These are phyloP conservation scores for Globisporangium apiculatum DNA, from an alignment of 352 stramenopile species.

Conservation along the genomic window DNA sequence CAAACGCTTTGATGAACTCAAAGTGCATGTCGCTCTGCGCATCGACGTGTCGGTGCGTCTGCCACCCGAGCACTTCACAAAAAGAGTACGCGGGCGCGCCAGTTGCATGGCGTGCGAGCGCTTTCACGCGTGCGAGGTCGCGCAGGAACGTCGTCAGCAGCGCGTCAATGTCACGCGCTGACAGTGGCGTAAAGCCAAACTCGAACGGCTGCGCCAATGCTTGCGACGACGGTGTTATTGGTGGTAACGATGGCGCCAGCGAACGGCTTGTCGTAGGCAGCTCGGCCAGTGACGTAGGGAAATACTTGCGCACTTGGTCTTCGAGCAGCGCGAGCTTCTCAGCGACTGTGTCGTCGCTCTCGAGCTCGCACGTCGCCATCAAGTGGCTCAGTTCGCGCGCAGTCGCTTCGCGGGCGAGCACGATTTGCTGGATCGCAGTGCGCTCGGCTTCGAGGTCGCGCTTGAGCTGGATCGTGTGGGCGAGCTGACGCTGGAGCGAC, in stretches of 20 bases:
- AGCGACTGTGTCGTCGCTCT: too few species aligned
- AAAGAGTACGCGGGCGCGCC: neutral
- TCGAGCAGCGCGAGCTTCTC: too few species aligned
- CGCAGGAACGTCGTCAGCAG: slow-evolving; percentile 15
- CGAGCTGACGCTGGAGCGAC: neutral
- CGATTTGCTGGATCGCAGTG: neutral
- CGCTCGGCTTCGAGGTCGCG: too few species aligned
- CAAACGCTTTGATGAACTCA: slow-evolving; percentile 27
- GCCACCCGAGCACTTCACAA: slow-evolving; percentile 31
- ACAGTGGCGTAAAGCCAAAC: slow-evolving; percentile 17
- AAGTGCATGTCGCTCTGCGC: slow-evolving; percentile 29
- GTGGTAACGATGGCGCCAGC: too few species aligned
- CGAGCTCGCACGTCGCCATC: too few species aligned
- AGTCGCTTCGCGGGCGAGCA: too few species aligned
- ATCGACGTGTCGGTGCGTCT: slow-evolving; percentile 26
- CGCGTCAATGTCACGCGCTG: slow-evolving; percentile 2
- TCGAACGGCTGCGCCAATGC: slow-evolving; percentile 9
- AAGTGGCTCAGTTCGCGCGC: too few species aligned
- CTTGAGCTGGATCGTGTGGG: too few species aligned
- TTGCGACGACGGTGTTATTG: neutral
- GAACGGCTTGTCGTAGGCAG: too few species aligned
- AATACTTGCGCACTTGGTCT: too few species aligned
- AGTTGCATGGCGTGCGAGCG: neutral
- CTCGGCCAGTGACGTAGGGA: too few species aligned
- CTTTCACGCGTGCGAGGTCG: slow-evolving; percentile 17